Evolutionary conservation across 768 basidiomycete genomes (phyloP), one percentile per base, ranked within the genome.

Genomic region (Amanita molliuscula): DNA sequence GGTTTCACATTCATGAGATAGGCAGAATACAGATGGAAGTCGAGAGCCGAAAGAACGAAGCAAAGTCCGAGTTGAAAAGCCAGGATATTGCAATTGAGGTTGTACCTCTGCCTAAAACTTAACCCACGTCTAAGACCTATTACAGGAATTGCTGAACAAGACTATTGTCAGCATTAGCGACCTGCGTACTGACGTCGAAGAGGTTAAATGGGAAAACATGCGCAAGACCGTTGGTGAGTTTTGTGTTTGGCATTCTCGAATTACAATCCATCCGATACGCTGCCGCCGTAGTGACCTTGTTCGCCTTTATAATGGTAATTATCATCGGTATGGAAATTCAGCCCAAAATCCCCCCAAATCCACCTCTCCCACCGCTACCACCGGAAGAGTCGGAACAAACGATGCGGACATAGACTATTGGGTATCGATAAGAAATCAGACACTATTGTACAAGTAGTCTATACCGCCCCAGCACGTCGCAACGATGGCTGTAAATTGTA

Each of bases 11-110:
- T 56, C 40, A 52, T 46, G 34, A 13, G 25, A 11, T 45, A 38
- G 44, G n/a, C 37, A 96, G 93, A 60, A 89, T 94, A 45, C 93
- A 97, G 65, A 92, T 98, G 82, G 96, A 99, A 50, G 74, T 97
- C 53, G 91, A 95, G 59, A 92, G 82, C 54, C 76, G 95, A 51
- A 97, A 93, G 71, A 90, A 86, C 56, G 96, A 98, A 62, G 78
- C 83, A 11, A 85, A 82, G 60, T 74, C 82, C 1, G 93, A 97
- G 46, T 60, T 88, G 52, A 95, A 93, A 65, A 76, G 74, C 47
- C 81, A 84, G 57, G 92, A 92, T 57, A 86, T 97, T 53, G 68
- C 71, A 31, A 90, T 95, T 34, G 89, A 92, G 76, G 88, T 86
- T 36, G 16, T 61, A 3, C 18, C 43, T 48, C 45, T 23, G 6